A percentile compares a stretch with the other conserved stretches of the same genome.
phyloP scores from a whole-genome alignment of 1,139 yeast species.

The Yamadazyma triangularis region DNA sequence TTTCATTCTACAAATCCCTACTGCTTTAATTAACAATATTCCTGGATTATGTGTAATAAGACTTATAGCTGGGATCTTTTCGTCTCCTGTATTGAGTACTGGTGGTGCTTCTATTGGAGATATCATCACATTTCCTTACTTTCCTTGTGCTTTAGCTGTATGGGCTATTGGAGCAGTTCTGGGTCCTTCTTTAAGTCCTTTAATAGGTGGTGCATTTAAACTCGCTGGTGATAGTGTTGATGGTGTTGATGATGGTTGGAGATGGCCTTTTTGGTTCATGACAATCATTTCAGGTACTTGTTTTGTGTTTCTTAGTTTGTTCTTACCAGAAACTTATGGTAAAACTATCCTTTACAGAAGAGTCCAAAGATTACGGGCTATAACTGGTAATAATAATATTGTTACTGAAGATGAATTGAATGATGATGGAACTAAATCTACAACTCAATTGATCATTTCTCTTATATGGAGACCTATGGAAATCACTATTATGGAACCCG shows the following conservation, averaged over 20 bases:
- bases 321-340: conserved; percentile 51
- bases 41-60: conserved; percentile 28
- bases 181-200: conserved; percentile 31
- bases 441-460: conserved; percentile 16
- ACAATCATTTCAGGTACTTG: conserved; percentile 31
- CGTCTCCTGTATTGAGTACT: conserved; percentile 31
- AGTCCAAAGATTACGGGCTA: conserved; percentile 41
- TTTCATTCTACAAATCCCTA: conserved; percentile 31
- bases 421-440: conserved; percentile 12
- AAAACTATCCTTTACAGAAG: conserved; percentile 41
- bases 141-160: conserved; percentile 23
- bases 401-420: conserved; percentile 34
- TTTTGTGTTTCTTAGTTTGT: conserved; percentile 25
- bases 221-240: conserved; percentile 21
- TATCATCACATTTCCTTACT: conserved; percentile 18
- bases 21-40: conserved; percentile 24
- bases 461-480: conserved; percentile 29
- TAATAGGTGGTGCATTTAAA: conserved; percentile 27
- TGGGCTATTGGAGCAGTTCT: conserved; percentile 27
- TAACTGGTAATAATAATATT: conserved; percentile 38
- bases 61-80: conserved; percentile 30
- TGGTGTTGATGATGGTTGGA: conserved; percentile 27
- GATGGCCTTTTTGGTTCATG: conserved; percentile 44
- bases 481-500: conserved; percentile 26
- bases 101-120: conserved; percentile 35